Base-by-base conservation (phyloP, 306 rosid species). In the Hylodesmum podocarpum region DNA sequence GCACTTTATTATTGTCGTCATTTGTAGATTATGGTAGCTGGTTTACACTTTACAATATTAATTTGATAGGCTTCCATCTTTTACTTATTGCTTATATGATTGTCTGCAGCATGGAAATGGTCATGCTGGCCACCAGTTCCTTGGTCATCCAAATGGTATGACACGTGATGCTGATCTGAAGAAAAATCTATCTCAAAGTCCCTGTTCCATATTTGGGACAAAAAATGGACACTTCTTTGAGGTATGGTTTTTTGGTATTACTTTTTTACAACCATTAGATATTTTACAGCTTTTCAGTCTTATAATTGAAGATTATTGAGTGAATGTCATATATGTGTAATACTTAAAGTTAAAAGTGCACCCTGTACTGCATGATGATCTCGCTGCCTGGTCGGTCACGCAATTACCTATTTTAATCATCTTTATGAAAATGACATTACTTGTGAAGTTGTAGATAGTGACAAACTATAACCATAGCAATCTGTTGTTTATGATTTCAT, bases 81-180 rank as follows among this genome's bases (percentile, higher is more conserved):
- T 77, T 16, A 11, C 76, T 71, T 62, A 50, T 6, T 14, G 6
- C 65, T 28, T 39, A 29, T 58, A 22, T 7, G 6, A 46, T 72
- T 79, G 49, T 76, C 70, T 80, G 70, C 92, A 94, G 98, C 88
- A 87, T 61, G 90, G 86, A 81, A 68, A 71, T 44, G 89, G 86
- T 77, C 89, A 86, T 22, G 81, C 58, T 14, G 87, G 89, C 10
- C 78, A 66, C 58, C 87, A 85, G 5, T 82, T 88, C 70, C 65
- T 61, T 0, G 82, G 83, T 44, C 88, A 75, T 82, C 85, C 83
- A 36, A 84, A 85, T 76, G 64, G 72, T 62, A 33, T 81, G 80
- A 72, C 44, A 63, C 83, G 66, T 65, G 86, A 76, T 85, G 70
- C 86, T 37, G 91, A 88, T 81, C 66, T 67, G 43, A 91, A 90